A percentile compares a stretch with the other conserved stretches of the same genome.
Conservation (phyloP, 73 alveolate species). For the Durusdinium trenchii region DNA sequence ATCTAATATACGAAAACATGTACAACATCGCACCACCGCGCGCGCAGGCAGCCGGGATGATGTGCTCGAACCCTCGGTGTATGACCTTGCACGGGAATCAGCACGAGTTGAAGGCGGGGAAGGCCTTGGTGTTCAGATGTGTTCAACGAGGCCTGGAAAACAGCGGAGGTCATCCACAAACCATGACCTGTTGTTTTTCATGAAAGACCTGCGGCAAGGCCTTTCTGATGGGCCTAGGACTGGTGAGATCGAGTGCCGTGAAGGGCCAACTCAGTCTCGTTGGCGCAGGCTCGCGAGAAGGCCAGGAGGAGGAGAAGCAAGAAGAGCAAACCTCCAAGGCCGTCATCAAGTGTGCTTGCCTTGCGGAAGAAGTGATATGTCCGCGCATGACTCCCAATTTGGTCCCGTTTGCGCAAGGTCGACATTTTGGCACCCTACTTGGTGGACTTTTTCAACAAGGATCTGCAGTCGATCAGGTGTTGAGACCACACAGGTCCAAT, state of each 20-base stretch:
- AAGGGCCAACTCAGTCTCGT: too few species aligned
- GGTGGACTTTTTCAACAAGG: slow-evolving; percentile 88
- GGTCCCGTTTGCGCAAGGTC: slow-evolving; percentile 4
- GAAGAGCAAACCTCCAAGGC: slow-evolving; percentile 88
- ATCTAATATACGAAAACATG: background rate
- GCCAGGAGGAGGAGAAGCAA: slow-evolving; percentile 94
- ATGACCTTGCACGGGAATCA: slow-evolving; percentile 91
- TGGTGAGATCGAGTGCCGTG: too few species aligned
- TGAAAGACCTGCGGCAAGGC: too few species aligned
- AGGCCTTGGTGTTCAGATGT: background rate
- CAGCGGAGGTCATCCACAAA: too few species aligned
- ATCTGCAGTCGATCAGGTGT: too few species aligned
- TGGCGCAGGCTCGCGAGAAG: slow-evolving; percentile 36
- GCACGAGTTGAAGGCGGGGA: slow-evolving; percentile 88
- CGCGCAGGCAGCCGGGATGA: slow-evolving; percentile 65
- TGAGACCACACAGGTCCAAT: too few species aligned
- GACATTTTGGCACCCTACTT: slow-evolving; percentile 83
- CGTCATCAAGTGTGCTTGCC: background rate
- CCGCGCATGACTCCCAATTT: background rate
- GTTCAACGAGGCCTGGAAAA: too few species aligned
- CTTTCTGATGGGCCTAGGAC: too few species aligned
- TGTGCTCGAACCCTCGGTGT: slow-evolving; percentile 68
- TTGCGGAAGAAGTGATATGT: background rate
- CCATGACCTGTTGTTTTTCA: too few species aligned
- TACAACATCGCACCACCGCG: background rate